Evolutionary conservation across 306 rosid species (phyloP).

Genomic region (Morella rubra): DNA sequence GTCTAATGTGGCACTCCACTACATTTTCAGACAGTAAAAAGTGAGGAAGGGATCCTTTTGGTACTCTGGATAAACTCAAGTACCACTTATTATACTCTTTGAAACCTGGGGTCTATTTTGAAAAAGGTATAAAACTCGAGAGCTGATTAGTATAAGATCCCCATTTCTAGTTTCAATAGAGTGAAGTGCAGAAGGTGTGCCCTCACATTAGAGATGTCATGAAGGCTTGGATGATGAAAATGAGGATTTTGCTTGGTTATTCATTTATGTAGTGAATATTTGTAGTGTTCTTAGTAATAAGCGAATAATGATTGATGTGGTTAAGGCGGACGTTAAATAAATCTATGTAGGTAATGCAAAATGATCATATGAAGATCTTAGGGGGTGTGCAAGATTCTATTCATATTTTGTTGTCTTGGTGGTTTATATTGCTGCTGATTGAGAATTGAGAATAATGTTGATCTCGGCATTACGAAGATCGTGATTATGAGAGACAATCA

Average conservation of each 20-base stretch:
- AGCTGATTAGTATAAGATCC: too few relatives aligned
- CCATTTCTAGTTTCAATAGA: background rate
- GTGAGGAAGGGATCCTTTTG: too few relatives aligned
- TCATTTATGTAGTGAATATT: background rate
- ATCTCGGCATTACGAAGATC: background rate
- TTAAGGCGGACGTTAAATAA: background rate
- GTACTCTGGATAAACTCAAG: too few relatives aligned
- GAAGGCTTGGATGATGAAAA: slow-evolving; percentile 7
- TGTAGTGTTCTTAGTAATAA: background rate
- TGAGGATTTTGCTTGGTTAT: background rate
- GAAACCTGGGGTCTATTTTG: too few relatives aligned
- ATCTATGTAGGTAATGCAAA: background rate
- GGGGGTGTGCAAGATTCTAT: background rate
- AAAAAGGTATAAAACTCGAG: too few relatives aligned
- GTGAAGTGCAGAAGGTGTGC: background rate
- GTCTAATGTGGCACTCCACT: too few relatives aligned
- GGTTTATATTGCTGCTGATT: background rate
- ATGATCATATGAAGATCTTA: background rate
- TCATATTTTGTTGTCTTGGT: background rate
- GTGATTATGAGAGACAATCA: background rate
- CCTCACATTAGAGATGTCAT: background rate
- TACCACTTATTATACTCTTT: too few relatives aligned
- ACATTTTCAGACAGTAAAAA: too few relatives aligned
- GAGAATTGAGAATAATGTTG: background rate
- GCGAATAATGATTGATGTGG: background rate